phyloP scores from a whole-genome alignment of 192 early-diverging fungal species.

The Pecoramyces ruminantium region DNA sequence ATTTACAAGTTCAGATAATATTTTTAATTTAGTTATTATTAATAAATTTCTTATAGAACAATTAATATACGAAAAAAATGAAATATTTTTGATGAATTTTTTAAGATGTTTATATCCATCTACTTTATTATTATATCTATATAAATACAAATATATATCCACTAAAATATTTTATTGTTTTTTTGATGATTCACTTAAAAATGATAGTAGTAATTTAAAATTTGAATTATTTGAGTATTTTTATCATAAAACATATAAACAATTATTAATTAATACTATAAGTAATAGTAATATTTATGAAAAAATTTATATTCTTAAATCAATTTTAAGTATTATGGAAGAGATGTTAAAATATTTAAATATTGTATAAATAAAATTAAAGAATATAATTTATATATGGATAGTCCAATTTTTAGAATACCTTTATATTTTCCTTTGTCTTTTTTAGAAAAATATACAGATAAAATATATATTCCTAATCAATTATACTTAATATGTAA shows the following conservation, averaged over 20 bases:
- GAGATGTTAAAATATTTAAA: neutral
- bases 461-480: neutral
- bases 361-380: neutral
- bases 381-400: neutral
- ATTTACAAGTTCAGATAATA: neutral
- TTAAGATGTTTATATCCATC: neutral
- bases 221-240: neutral
- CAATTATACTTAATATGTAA: neutral
- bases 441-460: neutral
- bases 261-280: neutral
- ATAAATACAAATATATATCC: neutral
- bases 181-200: neutral
- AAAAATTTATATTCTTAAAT: neutral
- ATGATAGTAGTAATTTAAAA: neutral
- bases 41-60: neutral
- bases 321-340: neutral
- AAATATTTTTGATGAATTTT: neutral
- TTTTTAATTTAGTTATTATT: neutral
- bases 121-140: neutral
- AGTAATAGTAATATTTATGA: neutral
- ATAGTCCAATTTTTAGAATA: neutral
- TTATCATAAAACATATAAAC: neutral
- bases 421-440: neutral
- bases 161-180: neutral
- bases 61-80: neutral